These are phyloP conservation scores for Kodamaea restingae DNA, from an alignment of 805 yeast genomes.

Conservation along the genomic window DNA sequence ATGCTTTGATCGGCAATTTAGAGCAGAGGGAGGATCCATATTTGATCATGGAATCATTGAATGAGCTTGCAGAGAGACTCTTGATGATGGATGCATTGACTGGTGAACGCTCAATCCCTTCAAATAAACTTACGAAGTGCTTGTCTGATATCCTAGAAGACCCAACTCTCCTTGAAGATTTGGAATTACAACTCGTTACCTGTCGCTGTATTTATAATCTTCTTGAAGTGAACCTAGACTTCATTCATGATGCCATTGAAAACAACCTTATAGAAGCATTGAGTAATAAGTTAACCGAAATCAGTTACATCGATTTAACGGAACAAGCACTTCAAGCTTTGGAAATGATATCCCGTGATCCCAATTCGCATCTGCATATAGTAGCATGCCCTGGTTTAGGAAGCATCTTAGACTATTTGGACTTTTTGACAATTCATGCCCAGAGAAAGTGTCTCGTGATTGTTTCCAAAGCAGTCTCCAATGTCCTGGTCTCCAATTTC, in stretches of 20 bases:
- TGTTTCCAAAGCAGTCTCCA: slow-evolving; percentile 64
- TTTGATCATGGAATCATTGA: slow-evolving; percentile 58
- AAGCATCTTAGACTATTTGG: slow-evolving; percentile 69
- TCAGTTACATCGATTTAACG: slow-evolving; percentile 83
- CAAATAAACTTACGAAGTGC: slow-evolving; percentile 48
- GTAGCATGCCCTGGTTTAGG: slow-evolving; percentile 58
- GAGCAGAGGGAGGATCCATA: slow-evolving; percentile 53
- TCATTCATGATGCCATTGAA: slow-evolving; percentile 56
- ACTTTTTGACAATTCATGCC: slow-evolving; percentile 84
- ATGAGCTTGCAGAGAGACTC: slow-evolving; percentile 58
- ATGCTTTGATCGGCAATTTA: slow-evolving; percentile 34
- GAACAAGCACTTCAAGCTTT: slow-evolving; percentile 83
- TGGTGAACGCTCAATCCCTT: slow-evolving; percentile 63
- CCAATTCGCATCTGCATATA: slow-evolving; percentile 46
- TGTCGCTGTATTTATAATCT: slow-evolving; percentile 82
- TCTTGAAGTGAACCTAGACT: slow-evolving; percentile 67
- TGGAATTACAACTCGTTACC: slow-evolving; percentile 79
- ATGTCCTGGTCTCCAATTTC: slow-evolving; percentile 43
- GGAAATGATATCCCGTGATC: slow-evolving; percentile 58
- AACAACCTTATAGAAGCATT: slow-evolving; percentile 65
- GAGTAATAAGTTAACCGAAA: slow-evolving; percentile 62
- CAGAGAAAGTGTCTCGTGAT: slow-evolving; percentile 77
- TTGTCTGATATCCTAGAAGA: slow-evolving; percentile 57
- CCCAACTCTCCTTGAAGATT: slow-evolving; percentile 54
- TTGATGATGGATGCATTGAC: slow-evolving; percentile 64